These are phyloP conservation scores for Bretschneidera sinensis DNA, from an alignment of 345 rosid species.

Conservation along the genomic window DNA sequence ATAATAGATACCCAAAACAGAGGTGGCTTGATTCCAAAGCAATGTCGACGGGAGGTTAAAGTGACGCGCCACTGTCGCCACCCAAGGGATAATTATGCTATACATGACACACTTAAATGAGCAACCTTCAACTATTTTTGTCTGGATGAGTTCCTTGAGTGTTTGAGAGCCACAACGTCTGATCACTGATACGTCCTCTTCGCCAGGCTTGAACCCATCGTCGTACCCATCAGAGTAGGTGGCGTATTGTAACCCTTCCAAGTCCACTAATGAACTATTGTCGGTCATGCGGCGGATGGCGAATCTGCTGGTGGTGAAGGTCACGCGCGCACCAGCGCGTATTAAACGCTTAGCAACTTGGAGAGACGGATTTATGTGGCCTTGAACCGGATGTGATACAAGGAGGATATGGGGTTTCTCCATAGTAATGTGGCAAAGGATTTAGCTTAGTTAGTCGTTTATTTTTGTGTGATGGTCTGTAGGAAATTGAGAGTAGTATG, in stretches of 20 bases:
- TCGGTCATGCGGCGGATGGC: conserved; percentile 37
- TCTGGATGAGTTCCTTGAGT: conserved; percentile 29
- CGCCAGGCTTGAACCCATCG: conserved; percentile 28
- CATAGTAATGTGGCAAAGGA: no score
- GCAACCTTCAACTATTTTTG: conserved; percentile 7
- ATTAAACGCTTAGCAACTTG: conserved; percentile 52
- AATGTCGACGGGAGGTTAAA: conserved; percentile 33
- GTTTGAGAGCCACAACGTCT: conserved; percentile 33
- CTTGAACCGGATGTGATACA: conserved; percentile 49
- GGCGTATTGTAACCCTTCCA: conserved; percentile 31
- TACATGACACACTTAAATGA: conserved; percentile 39
- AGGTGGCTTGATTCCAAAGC: conserved; percentile 63
- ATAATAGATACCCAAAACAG: conserved; percentile 45
- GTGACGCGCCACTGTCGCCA: conserved; percentile 41
- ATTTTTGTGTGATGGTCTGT: no score
- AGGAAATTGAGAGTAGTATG: no score
- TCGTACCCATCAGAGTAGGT: conserved; percentile 59
- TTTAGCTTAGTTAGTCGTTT: no score
- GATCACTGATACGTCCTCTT: conserved; percentile 24
- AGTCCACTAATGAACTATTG: conserved; percentile 6
- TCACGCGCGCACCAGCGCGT: conserved; percentile 39
- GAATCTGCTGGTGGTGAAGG: conserved; percentile 35
- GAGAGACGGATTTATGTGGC: conserved; percentile 63
- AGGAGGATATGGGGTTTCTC: conserved; percentile 39
- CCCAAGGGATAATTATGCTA: conserved; percentile 54